Conservation (phyloP, 768 basidiomycete species). For the Termitomyces heimii region DNA sequence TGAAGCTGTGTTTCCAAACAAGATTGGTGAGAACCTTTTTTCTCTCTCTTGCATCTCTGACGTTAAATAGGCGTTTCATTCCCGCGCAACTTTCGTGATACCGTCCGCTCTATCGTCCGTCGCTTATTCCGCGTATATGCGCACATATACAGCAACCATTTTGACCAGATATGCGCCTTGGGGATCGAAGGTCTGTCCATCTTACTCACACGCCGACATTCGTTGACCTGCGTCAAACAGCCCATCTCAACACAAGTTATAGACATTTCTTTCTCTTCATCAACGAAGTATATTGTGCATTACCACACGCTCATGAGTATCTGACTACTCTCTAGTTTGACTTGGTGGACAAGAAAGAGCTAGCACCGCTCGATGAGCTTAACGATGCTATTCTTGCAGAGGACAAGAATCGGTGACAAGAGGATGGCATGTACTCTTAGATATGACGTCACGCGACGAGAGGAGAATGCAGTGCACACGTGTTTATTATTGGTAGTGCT, state of each 20-base stretch:
- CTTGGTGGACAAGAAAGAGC: slow-evolving; percentile 93
- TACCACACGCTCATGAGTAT: background rate
- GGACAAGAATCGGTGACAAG: slow-evolving; percentile 34
- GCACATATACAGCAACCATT: slow-evolving; percentile 98
- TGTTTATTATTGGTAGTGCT: background rate
- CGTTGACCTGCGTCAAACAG: slow-evolving; percentile 32
- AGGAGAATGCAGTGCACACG: background rate
- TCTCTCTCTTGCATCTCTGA: background rate
- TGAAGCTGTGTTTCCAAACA: slow-evolving; percentile 88
- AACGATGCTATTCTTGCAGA: slow-evolving; percentile 81
- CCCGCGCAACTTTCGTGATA: slow-evolving; percentile 83
- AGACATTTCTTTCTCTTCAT: slow-evolving; percentile 97
- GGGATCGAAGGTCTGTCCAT: slow-evolving; percentile 84
- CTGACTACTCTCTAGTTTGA: slow-evolving; percentile 56
- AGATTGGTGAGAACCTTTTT: slow-evolving; percentile 60
- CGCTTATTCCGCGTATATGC: slow-evolving; percentile 96
- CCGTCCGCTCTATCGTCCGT: slow-evolving; percentile 86
- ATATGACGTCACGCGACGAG: slow-evolving; percentile 3
- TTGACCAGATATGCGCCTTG: slow-evolving; percentile 96
- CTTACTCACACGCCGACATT: background rate
- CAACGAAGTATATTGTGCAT: slow-evolving; percentile 63
- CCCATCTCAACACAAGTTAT: slow-evolving; percentile 97
- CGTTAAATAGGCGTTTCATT: slow-evolving; percentile 72
- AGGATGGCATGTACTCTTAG: slow-evolving; percentile 8
- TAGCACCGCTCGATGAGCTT: slow-evolving; percentile 90